Evolutionary conservation across 768 basidiomycete species (phyloP).

Genomic region (Mycena kentingensis): DNA sequence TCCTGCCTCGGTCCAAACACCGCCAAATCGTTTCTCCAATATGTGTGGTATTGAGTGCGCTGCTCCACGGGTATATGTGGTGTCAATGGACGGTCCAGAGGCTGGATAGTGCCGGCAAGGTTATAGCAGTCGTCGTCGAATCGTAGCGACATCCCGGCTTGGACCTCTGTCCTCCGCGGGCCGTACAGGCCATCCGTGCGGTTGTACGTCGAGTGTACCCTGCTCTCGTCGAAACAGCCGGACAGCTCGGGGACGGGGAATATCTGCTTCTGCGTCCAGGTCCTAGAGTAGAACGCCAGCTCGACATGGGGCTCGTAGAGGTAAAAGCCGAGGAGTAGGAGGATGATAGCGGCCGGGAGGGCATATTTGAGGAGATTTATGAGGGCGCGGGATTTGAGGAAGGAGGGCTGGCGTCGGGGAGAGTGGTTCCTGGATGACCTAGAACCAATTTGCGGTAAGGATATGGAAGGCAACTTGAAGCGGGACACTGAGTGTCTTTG

Average conservation of each 20-base stretch:
- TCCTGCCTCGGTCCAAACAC: conserved; percentile 82
- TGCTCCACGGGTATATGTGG: conserved; percentile 38
- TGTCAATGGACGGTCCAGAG: conserved; percentile 19
- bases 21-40: conserved; percentile 90
- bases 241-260: conserved; percentile 60
- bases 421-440: conserved; percentile 31
- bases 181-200: conserved; percentile 64
- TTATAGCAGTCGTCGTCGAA: conserved; percentile 90
- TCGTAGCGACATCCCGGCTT: conserved; percentile 77
- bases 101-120: conserved; percentile 81
- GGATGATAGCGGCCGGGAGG: conserved; percentile 39
- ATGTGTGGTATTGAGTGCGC: conserved; percentile 80
- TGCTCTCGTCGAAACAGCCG: conserved; percentile 71
- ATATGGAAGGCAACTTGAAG: conserved; percentile 25
- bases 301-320: conserved; percentile 87
- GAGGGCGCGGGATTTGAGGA: conserved; percentile 39
- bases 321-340: conserved; percentile 52
- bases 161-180: conserved; percentile 66
- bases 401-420: conserved; percentile 20
- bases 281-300: conserved; percentile 72
- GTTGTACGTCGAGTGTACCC: conserved; percentile 69
- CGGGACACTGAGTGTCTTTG: conserved; percentile 28
- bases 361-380: conserved; percentile 45
- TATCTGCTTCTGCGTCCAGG: conserved; percentile 78
- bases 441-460: conserved; percentile 25